These are phyloP conservation scores for Phalaenopsis equestris DNA, from an alignment of 106 monocot genomes.

Conservation along the genomic window DNA sequence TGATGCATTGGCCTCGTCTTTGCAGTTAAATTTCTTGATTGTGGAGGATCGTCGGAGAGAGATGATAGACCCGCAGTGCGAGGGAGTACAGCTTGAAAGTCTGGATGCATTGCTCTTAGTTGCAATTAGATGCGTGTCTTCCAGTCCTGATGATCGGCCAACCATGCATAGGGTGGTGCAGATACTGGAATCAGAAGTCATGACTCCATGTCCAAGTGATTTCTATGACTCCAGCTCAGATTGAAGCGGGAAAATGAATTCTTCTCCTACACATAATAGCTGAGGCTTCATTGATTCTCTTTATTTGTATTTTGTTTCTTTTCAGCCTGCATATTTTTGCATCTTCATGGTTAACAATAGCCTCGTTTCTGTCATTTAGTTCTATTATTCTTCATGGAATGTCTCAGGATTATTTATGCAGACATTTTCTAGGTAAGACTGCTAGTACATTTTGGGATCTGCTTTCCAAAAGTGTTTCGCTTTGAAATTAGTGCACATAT, in stretches of 20 bases:
- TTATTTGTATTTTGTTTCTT: not conserved
- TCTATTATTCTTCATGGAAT: not conserved
- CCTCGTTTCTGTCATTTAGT: not conserved
- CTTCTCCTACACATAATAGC: not conserved
- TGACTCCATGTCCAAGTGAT: conserved; percentile 91
- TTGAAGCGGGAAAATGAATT: conserved; percentile 11
- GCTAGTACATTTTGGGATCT: too few species aligned
- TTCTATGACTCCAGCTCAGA: conserved; percentile 85
- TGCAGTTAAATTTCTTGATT: conserved; percentile 82
- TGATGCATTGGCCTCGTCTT: not conserved
- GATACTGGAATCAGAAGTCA: conserved; percentile 80
- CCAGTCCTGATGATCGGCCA: conserved; percentile 71
- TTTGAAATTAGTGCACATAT: too few species aligned
- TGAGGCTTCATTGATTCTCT: conserved; percentile 2
- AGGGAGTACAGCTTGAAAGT: conserved; percentile 71
- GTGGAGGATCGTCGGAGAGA: conserved; percentile 72
- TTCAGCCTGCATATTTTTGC: not conserved
- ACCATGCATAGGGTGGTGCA: conserved; percentile 96
- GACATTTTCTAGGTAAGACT: not conserved
- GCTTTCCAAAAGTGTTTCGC: too few species aligned
- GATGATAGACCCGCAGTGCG: conserved; percentile 68
- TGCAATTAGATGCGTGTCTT: conserved; percentile 68
- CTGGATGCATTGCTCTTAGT: conserved; percentile 71
- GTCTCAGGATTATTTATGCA: not conserved
- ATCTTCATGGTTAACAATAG: not conserved